Evolutionary conservation across 2,329 filamentous ascomycete species (phyloP).

Genomic region (Beauveria medogensis): DNA sequence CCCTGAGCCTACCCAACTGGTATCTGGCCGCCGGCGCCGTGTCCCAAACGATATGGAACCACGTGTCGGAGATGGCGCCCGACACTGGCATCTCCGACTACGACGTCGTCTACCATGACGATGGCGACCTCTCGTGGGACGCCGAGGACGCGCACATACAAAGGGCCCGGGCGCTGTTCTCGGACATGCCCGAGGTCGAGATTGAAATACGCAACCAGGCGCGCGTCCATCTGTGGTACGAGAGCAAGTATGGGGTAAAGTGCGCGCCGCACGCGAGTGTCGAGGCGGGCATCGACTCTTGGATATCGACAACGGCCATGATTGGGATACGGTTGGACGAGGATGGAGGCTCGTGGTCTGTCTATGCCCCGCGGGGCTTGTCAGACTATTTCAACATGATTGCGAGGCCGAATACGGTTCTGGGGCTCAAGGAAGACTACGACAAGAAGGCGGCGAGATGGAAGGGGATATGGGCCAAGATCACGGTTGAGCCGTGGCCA

Average conservation of each 20-base stretch:
- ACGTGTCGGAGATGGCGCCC: slow-evolving; percentile 19
- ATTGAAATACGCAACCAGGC: slow-evolving; percentile 32
- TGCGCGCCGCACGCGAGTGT: slow-evolving; percentile 23
- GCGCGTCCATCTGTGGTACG: slow-evolving; percentile 30
- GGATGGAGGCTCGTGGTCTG: slow-evolving; percentile 21
- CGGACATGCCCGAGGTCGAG: slow-evolving; percentile 19
- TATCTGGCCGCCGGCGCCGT: slow-evolving; percentile 28
- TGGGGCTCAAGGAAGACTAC: slow-evolving; percentile 22
- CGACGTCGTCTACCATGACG: slow-evolving; percentile 29
- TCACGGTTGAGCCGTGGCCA: slow-evolving; percentile 22
- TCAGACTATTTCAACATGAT: slow-evolving; percentile 27
- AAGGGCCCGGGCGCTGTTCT: slow-evolving; percentile 21
- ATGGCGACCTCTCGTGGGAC: slow-evolving; percentile 26
- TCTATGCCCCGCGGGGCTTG: slow-evolving; percentile 28
- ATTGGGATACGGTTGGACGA: slow-evolving; percentile 18
- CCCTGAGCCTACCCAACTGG: slow-evolving; percentile 25
- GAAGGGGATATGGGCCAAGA: slow-evolving; percentile 21
- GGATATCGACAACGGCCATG: slow-evolving; percentile 28
- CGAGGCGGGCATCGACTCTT: slow-evolving; percentile 26
- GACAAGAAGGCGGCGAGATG: slow-evolving; percentile 25
- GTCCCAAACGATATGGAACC: slow-evolving; percentile 32
- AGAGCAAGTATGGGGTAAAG: slow-evolving; percentile 21
- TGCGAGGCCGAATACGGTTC: slow-evolving; percentile 23
- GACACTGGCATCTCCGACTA: slow-evolving; percentile 29
- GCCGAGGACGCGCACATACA: slow-evolving; percentile 28